A percentile compares a stretch with the other conserved stretches of the same genome.
Conservation (phyloP, 495 filamentous ascomycete genomes). For the Aspergillus cavernicola region DNA sequence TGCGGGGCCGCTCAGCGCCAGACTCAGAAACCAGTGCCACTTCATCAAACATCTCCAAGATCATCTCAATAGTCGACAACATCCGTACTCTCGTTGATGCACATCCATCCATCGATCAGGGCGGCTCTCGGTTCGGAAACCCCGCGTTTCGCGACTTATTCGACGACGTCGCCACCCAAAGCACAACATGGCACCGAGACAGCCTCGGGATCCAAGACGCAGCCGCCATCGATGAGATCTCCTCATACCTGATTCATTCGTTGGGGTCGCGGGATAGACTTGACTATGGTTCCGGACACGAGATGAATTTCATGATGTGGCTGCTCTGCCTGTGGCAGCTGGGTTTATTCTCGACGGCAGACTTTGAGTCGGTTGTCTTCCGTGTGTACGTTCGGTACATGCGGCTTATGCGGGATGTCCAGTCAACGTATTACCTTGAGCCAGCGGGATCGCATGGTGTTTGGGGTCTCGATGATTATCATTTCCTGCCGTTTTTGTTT, state of each 20-base stretch:
- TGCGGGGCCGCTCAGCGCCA: constrained; percentile 70
- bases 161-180: constrained; percentile 60
- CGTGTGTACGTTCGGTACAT: constrained; percentile 77
- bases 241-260: constrained; percentile 74
- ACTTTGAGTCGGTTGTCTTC: constrained; percentile 71
- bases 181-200: constrained; percentile 35
- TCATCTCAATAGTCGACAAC: constrained; percentile 67
- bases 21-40: constrained; percentile 46
- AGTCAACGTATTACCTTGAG: constrained; percentile 90
- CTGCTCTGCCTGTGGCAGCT: constrained; percentile 85
- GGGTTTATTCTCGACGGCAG: constrained; percentile 53
- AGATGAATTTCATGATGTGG: constrained; percentile 95
- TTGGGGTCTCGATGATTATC: constrained; percentile 96
- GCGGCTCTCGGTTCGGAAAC: constrained; percentile 91
- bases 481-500: constrained; percentile 94
- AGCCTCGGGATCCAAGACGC: constrained; percentile 50
- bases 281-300: constrained; percentile 96
- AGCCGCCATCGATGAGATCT: constrained; percentile 63
- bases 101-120: constrained; percentile 77
- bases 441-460: constrained; percentile 94
- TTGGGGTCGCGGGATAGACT: constrained; percentile 86
- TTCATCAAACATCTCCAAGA: constrained; percentile 54
- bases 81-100: constrained; percentile 58
- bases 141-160: constrained; percentile 81
- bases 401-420: constrained; percentile 74